phyloP scores from a whole-genome alignment of 192 early-diverging fungal species.

The Gamsiella multidivaricata region DNA sequence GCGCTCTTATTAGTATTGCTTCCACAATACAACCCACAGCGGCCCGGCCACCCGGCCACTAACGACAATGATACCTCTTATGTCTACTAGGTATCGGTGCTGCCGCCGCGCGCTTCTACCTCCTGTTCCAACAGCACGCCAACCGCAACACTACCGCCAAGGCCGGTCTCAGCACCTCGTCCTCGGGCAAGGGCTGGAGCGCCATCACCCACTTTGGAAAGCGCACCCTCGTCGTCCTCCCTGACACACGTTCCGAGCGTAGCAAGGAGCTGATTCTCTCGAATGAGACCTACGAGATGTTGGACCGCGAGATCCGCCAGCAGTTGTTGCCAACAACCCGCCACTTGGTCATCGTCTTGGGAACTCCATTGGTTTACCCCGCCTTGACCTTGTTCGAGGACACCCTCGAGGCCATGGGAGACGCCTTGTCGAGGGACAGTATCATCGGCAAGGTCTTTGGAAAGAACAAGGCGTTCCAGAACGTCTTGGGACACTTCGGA shows the following conservation, averaged over 20 bases:
- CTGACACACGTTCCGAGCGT: conserved; percentile 84
- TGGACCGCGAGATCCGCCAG: conserved; percentile 67
- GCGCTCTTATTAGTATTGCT: no score
- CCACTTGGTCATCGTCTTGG: conserved; percentile 78
- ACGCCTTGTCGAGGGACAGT: conserved; percentile 39
- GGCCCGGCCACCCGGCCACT: no score
- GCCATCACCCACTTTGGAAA: conserved; percentile 47
- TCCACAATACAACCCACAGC: no score
- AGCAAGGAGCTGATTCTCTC: conserved; percentile 70
- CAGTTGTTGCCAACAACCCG: conserved; percentile 63
- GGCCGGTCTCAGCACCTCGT: conserved; percentile 60
- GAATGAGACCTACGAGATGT: conserved; percentile 68
- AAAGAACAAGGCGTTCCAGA: conserved; percentile 52
- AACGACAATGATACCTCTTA: no score
- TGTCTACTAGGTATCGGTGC: conserved; percentile 62
- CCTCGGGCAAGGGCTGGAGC: conserved; percentile 44
- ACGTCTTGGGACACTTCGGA: conserved; percentile 69
- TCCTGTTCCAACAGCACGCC: conserved; percentile 87
- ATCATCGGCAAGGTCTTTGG: conserved; percentile 52
- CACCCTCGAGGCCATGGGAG: conserved; percentile 64
- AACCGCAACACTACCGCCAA: conserved; percentile 63
- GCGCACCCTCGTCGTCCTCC: conserved; percentile 46
- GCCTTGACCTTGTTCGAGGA: conserved; percentile 76
- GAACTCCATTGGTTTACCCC: conserved; percentile 85
- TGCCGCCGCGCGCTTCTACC: conserved; percentile 80